phyloP scores from a whole-genome alignment of 495 filamentous ascomycete species.

The Penicillium parvum region DNA sequence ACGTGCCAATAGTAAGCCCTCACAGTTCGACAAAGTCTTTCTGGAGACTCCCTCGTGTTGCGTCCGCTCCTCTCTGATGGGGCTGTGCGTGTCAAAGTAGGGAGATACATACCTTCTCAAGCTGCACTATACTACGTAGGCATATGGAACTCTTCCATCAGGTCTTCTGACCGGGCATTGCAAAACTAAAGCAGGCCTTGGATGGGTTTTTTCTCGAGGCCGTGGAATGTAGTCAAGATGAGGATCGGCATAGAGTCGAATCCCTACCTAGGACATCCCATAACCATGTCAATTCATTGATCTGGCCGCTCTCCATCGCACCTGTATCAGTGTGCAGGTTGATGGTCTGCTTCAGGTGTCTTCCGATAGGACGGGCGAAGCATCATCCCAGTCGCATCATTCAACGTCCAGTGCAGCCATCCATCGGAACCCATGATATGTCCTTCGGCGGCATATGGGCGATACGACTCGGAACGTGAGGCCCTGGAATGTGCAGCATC shows the following conservation, averaged over 20 bases:
- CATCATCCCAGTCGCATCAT: not conserved
- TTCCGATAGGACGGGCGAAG: not conserved
- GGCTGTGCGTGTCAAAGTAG: constrained; percentile 49
- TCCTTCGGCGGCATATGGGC: not conserved
- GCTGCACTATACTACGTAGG: no score
- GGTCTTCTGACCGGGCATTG: not conserved
- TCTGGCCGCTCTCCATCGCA: not conserved
- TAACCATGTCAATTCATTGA: not conserved
- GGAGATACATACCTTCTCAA: constrained; percentile 40
- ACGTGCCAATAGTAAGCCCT: constrained; percentile 37
- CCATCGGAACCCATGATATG: no score
- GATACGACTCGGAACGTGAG: not conserved
- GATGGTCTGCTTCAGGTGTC: no score
- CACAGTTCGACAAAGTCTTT: constrained; percentile 29
- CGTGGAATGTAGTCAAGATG: constrained; percentile 4
- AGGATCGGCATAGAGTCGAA: not conserved
- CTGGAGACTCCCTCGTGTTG: constrained; percentile 45
- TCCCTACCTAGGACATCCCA: not conserved
- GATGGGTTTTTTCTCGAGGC: not conserved
- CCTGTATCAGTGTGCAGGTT: no score
- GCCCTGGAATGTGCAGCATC: constrained; percentile 3
- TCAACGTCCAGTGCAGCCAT: no score
- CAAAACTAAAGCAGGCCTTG: not conserved
- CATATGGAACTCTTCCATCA: no score
- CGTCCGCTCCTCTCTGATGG: constrained; percentile 40